Conservation (phyloP, 2,329 filamentous ascomycete genomes). For the Cytospora paraplurivora region DNA sequence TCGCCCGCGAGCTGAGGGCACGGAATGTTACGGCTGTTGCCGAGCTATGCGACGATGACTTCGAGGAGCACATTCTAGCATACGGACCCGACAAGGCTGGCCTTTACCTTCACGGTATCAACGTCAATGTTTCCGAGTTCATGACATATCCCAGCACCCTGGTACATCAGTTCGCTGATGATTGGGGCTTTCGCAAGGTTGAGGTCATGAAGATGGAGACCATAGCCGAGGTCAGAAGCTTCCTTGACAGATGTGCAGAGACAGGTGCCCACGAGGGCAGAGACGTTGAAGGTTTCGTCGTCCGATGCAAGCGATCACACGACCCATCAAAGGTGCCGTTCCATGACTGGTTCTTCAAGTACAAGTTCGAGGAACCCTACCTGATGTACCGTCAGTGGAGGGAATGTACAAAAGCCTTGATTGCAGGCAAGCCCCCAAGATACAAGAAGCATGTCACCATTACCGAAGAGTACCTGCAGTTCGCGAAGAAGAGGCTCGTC, state of each 20-base stretch:
- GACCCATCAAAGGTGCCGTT: constrained; percentile 57
- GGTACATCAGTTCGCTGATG: constrained; percentile 87
- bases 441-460: constrained; percentile 87
- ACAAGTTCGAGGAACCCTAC: constrained; percentile 99
- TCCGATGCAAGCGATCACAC: constrained; percentile 76
- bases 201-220: constrained; percentile 78
- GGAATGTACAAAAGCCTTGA: constrained; percentile 91
- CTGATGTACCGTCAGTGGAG: constrained; percentile 99
- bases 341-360: constrained; percentile 99
- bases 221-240: constrained; percentile 71
- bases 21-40: constrained; percentile 94
- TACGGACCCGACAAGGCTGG: constrained; percentile 83
- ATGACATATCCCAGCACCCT: constrained; percentile 78
- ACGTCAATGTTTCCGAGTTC: constrained; percentile 92
- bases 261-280: constrained; percentile 87
- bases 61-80: constrained; percentile 94
- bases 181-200: constrained; percentile 93
- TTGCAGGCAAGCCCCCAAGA: constrained; percentile 71
- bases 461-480: constrained; percentile 87
- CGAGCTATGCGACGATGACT: constrained; percentile 92
- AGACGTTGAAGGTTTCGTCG: constrained; percentile 95
- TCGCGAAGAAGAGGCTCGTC: constrained; percentile 73
- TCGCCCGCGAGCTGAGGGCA: constrained; percentile 72
- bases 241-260: constrained; percentile 83
- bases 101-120: constrained; percentile 93